Evolutionary conservation across 2,329 filamentous ascomycete genomes (phyloP), one percentile per base, ranked within the genome.

Genomic region (Pseudogymnoascus sp.): DNA sequence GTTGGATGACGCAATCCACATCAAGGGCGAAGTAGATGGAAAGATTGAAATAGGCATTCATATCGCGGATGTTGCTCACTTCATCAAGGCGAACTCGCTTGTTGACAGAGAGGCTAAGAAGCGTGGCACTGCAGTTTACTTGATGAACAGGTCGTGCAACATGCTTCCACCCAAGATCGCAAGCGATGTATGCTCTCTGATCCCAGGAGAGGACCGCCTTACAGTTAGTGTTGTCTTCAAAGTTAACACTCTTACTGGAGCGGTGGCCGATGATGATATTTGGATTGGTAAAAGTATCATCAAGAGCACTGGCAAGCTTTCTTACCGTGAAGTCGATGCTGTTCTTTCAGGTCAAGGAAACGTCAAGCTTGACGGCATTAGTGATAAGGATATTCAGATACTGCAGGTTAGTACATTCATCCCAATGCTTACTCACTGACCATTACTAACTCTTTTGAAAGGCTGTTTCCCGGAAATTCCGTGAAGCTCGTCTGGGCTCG

Each of bases 91-190:
- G 59, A 96, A 96, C 79, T 96, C 93, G 14, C 84, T 97, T 53
- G 93, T 97, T 60, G 95, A 99, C 72, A 89, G 95, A 56, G 95
- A 99, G 77, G 95, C 95, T 9, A 96, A 95, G 84, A 99, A 97
- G 83, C 91, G 95, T 68, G 93, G 93, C 65, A 97, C 93, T 63
- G 93, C 92, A 37, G 95, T 99, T 23, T 96, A 97, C 73, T 82
- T 99, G 67, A 89, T 96, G 78, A 95, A 96, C 79, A 92, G 37
- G 79, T 88, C 68, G 80, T 81, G 93, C 84, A 82, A 93, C 81
- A 87, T 99, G 83, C 85, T 99, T 38, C 95, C 95, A 12, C 83
- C 90, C 1, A 92, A 91, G 77, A 81, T 99, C 66, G 89, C 92
- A 6, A 85, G 87, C 16, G 93, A 97, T 68, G 82, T 97, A 60